Evolutionary conservation across 2,329 filamentous ascomycete species (phyloP).

Genomic region (Cladorrhinum sp.): DNA sequence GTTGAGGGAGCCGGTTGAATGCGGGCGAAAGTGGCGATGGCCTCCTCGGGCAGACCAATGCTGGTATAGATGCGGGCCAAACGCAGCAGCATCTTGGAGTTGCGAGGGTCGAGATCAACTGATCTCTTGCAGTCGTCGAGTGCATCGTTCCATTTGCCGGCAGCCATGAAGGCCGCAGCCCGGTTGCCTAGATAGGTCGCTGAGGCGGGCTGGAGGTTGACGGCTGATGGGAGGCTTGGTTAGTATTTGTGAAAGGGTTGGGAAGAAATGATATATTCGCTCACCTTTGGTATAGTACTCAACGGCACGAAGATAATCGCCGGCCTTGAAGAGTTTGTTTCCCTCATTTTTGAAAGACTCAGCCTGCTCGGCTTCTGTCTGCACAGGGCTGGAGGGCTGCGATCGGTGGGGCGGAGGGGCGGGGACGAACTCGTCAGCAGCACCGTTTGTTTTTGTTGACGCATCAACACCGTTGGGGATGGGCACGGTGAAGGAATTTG

Average conservation of each 20-base stretch:
- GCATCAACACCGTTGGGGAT: conserved; percentile 43
- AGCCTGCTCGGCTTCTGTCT: conserved; percentile 66
- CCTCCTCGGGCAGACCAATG: conserved; percentile 82
- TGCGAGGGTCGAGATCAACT: conserved; percentile 77
- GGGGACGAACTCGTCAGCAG: conserved; percentile 52
- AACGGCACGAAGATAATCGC: conserved; percentile 83
- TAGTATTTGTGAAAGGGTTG: not conserved
- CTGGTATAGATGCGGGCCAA: conserved; percentile 87
- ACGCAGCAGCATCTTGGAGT: conserved; percentile 83
- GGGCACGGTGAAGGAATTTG: conserved; percentile 49
- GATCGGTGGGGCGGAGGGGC: conserved; percentile 70
- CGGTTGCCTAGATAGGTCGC: conserved; percentile 92
- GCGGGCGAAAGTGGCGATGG: conserved; percentile 74
- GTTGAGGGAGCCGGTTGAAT: conserved; percentile 77
- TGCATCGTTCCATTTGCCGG: conserved; percentile 72
- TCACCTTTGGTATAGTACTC: conserved; percentile 93
- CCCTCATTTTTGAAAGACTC: conserved; percentile 89
- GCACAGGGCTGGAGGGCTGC: conserved; percentile 56
- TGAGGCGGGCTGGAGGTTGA: conserved; percentile 81
- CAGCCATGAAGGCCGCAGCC: conserved; percentile 89
- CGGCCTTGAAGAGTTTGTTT: conserved; percentile 96
- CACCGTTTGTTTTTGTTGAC: conserved; percentile 38
- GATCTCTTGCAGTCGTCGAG: conserved; percentile 83
- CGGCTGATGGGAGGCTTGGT: conserved; percentile 55
- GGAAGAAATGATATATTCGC: conserved; percentile 13